These are phyloP conservation scores for Madurella mycetomatis DNA, from an alignment of 2,329 filamentous ascomycete species.

Conservation along the genomic window DNA sequence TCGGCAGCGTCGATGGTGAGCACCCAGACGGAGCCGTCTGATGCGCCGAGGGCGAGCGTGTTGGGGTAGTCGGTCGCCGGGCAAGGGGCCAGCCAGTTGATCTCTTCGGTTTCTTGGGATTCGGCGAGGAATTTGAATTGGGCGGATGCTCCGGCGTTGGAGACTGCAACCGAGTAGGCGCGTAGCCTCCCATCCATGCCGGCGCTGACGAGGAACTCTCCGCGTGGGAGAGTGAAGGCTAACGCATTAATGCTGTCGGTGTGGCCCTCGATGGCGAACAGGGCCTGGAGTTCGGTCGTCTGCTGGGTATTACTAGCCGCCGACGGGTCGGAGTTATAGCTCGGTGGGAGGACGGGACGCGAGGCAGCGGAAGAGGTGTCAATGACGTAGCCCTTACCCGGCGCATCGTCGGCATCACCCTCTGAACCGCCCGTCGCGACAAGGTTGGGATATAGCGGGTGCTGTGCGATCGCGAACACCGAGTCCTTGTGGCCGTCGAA, in stretches of 20 bases:
- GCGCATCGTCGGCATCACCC: slow-evolving; percentile 53
- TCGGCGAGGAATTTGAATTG: slow-evolving; percentile 65
- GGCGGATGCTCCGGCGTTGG: slow-evolving; percentile 34
- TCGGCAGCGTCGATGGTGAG: slow-evolving; percentile 75
- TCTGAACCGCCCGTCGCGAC: slow-evolving; percentile 80
- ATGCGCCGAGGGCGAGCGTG: slow-evolving; percentile 80
- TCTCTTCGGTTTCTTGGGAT: slow-evolving; percentile 85
- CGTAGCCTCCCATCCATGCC: slow-evolving; percentile 82
- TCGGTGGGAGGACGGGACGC: slow-evolving; percentile 68
- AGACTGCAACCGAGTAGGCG: slow-evolving; percentile 56
- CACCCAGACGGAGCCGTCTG: slow-evolving; percentile 92
- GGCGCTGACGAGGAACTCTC: slow-evolving; percentile 80
- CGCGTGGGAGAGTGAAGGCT: slow-evolving; percentile 74
- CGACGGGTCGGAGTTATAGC: slow-evolving; percentile 64
- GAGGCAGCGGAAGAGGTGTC: slow-evolving; percentile 62
- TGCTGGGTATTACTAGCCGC: slow-evolving; percentile 41
- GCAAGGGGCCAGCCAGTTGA: slow-evolving; percentile 83
- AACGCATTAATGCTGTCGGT: slow-evolving; percentile 86
- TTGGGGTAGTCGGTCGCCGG: slow-evolving; percentile 69
- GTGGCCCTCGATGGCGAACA: slow-evolving; percentile 83
- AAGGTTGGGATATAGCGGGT: slow-evolving; percentile 72
- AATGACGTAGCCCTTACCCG: slow-evolving; percentile 81
- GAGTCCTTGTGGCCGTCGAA: slow-evolving; percentile 88
- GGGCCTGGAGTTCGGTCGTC: slow-evolving; percentile 55
- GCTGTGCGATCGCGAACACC: slow-evolving; percentile 91